Evolutionary conservation across 192 early-diverging fungal genomes (phyloP), one percentile per base, ranked within the genome.

Genomic region (Backusella liffmaniae): DNA sequence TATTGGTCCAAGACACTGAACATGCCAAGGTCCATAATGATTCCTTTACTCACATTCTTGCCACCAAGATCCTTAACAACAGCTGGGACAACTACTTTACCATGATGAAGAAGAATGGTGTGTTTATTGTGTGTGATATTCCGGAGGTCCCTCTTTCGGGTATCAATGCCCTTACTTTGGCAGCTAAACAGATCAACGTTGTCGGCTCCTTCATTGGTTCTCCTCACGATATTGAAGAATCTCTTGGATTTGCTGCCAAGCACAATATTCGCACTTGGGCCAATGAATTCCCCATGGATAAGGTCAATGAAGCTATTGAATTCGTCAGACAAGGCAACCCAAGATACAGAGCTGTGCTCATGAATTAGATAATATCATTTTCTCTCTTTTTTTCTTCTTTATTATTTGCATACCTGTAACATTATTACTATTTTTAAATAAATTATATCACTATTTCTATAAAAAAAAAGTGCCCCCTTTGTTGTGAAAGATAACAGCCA

Each of bases 161-260:
- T 3, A 79, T 93, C 67, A 74, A 79, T 34, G 70, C 83, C 1
- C 13, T 42, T 16, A 70, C 77, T 16, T 74, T 94, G 44, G 76
- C 87, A 32, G 34, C 23, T 12, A 82, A 81, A 73, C 79, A 88
- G 65, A 83, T 89, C 12, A 80, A 80, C 16, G 81, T 90, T 29
- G 87, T 77, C 1, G 92, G 90, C 3, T 94, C 94, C 9, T 77
- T 91, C 71, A 91, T 95, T 69, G 94, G 90, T 70, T 80, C 86
- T n/a, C 74, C 77, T 56, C 70, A 85, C 10, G 82, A 85, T 13
- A 81, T 91, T 44, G 73, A 86, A 6, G 87, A 93, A 77, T 91
- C 91, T 75, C 80, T 95, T 23, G 86, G 87, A 67, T 88, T 92
- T 71, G 89, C 92, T 0, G 86, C 86, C 49, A 76, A 90, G 84